Conservation (phyloP, 2,329 filamentous ascomycete species). For the Penicillium freii region DNA sequence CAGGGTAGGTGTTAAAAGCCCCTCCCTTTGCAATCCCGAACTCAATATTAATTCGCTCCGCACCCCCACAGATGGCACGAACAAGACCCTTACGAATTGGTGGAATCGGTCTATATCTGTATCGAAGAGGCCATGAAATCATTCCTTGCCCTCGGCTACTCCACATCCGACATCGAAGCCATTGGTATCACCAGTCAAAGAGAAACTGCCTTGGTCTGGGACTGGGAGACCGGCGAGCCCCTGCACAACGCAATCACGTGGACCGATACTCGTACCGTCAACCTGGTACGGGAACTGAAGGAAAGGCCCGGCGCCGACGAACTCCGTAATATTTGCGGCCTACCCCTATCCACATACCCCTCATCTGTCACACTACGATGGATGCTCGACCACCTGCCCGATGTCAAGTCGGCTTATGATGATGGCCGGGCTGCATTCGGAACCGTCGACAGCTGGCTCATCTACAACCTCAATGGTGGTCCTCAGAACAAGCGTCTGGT, state of each 20-base stretch:
- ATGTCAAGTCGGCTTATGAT: conserved; percentile 72
- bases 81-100: conserved; percentile 75
- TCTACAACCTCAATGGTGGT: conserved; percentile 77
- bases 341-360: conserved; percentile 84
- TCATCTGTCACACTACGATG: conserved; percentile 82
- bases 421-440: conserved; percentile 76
- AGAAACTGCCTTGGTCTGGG: conserved; percentile 85
- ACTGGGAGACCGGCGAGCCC: conserved; percentile 73
- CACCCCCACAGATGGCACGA: conserved; percentile 73
- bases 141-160: conserved; percentile 69
- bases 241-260: conserved; percentile 84
- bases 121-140: conserved; percentile 72
- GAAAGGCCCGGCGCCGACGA: conserved; percentile 64
- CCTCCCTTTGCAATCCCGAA: background rate
- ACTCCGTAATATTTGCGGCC: conserved; percentile 69
- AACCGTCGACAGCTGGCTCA: conserved; percentile 84
- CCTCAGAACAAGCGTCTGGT: conserved; percentile 67
- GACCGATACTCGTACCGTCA: conserved; percentile 79
- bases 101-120: conserved; percentile 72
- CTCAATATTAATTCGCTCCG: conserved; percentile 7
- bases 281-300: conserved; percentile 75
- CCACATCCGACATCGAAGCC: conserved; percentile 65
- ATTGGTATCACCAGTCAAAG: conserved; percentile 89
- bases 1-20: conserved; percentile 62
- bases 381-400: conserved; percentile 70